Base-by-base conservation (phyloP, 768 basidiomycete species). In the Phlebiopsis flavidoalba region DNA sequence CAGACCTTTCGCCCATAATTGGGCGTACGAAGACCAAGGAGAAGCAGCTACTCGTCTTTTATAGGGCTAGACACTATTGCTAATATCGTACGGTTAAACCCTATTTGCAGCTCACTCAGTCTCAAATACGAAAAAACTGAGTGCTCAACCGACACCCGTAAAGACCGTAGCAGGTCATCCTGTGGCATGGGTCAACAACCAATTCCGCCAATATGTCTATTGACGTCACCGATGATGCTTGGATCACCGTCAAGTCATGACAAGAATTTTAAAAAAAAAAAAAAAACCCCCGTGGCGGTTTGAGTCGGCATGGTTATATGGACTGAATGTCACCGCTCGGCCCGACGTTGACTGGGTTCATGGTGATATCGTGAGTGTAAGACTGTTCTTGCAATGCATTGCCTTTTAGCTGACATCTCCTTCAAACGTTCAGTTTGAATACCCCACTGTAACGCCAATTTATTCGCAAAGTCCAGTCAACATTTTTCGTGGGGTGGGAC, bases 401-500 rank as follows among this genome's bases (percentile, higher is more conserved):
- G 11, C 19, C 8, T 19, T 12, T 17, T 5, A 1, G n/a, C 15
- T 52, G 53, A 31, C n/a, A 17, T 36, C 3, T 33, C 21, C 24
- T 21, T 17, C 26, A 33, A 3, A 31, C 19, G 19, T 48, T 12
- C 45, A 83, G 81, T 83, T 75, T 57, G 83, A 83, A 63, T 83
- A 80, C 61, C 78, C 81, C 10, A 76, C 73, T 12, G 74, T 79
- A 37, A n/a, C 78, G 78, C 53, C 73, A 76, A 31, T 83, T 75
- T 70, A 73, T 83, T 26, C 77, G 83, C 1, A 84, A 86, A 66
- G 73, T 76, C 2, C 72, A 77, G 35, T 78, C 77, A 3, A 83
- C n/a, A 86, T 65, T 85, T 83, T 61, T n/a, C n/a, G n/a, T n/a
- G n/a, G 83, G 84, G 1, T 86, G 83, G 83, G 83, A 85, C 69